Base-by-base conservation (phyloP, 345 rosid genomes). In the Orychophragmus violaceus region DNA sequence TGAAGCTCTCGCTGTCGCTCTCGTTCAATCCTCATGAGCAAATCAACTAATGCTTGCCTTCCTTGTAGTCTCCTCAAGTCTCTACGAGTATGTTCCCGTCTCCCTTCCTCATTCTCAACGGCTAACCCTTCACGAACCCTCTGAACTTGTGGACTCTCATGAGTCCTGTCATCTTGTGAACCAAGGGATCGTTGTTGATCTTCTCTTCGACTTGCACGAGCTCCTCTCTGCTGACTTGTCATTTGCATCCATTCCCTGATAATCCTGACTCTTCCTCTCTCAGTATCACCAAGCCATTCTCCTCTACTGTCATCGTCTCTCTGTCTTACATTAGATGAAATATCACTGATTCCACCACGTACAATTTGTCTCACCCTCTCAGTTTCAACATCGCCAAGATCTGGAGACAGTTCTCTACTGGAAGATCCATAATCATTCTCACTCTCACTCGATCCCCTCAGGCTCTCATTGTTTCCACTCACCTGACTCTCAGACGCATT, bases 241-340 rank as follows among this genome's bases (percentile, higher is more conserved):
- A 51, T 51, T n/a, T 51, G 56, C 56, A 51, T 51, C 56, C 56
- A 51, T 4, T 51, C 57, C 57, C 57, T 51, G 19, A 51, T 51
- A 51, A 51, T 51, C 35, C 57, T 25, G 33, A 51, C 57, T 27
- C 57, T 51, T 2, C 25, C 57, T 3, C 57, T 51, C 2, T 51
- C 57, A n/a, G 57, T 51, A 25, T 51, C 57, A 25, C 57, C 57
- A 25, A 51, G 57, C 57, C 57, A 51, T 9, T 51, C 57, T n/a
- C 57, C 33, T 25, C 57, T 51, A 23, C 30, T 24, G 8, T 49
- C 13, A n/a, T 51, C 21, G 57, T 14, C 5, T 27, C 57, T 51
- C 21, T 27, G 19, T 14, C 57, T 51, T 5, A 3, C 57, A n/a
- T 25, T 51, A 25, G 57, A 25, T 1, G 57, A 25, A 51, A n/a